Evolutionary conservation across 2,329 filamentous ascomycete species (phyloP).

Genomic region (Uncinocarpus reesii): DNA sequence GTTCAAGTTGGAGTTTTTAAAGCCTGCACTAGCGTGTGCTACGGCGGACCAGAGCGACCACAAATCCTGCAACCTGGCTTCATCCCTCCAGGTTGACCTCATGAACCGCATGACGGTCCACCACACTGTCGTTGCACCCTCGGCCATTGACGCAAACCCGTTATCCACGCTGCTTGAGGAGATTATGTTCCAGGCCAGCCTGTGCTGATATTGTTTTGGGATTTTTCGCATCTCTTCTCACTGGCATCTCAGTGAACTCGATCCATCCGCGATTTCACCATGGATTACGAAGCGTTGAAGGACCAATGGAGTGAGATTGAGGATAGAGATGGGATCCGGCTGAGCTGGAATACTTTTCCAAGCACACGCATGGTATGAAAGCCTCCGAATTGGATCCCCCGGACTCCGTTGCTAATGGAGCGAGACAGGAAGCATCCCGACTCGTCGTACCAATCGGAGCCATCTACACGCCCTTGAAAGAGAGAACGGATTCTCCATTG

Average conservation of each 20-base stretch:
- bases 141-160: slow-evolving; percentile 4
- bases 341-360: slow-evolving; percentile 98
- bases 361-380: slow-evolving; percentile 81
- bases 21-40: slow-evolving; percentile 19
- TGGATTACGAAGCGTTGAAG: slow-evolving; percentile 90
- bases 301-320: slow-evolving; percentile 95
- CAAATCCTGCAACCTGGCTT: slow-evolving; percentile 39
- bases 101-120: slow-evolving; percentile 10
- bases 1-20: slow-evolving; percentile 12
- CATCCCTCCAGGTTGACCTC: slow-evolving; percentile 22
- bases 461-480: slow-evolving; percentile 89
- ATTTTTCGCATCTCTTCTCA: slow-evolving; percentile 21
- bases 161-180: not conserved
- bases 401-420: slow-evolving; percentile 1
- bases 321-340: slow-evolving; percentile 85
- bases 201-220: slow-evolving; percentile 12
- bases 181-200: slow-evolving; percentile 9
- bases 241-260: not conserved
- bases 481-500: slow-evolving; percentile 70
- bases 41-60: slow-evolving; percentile 29
- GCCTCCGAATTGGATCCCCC: slow-evolving; percentile 16
- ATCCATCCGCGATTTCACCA: slow-evolving; percentile 34
- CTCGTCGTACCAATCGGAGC: slow-evolving; percentile 93
- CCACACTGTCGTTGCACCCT: not conserved
- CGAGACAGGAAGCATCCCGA: slow-evolving; percentile 70